Conservation (phyloP, 768 basidiomycete species). For the Pluteus cervinus region DNA sequence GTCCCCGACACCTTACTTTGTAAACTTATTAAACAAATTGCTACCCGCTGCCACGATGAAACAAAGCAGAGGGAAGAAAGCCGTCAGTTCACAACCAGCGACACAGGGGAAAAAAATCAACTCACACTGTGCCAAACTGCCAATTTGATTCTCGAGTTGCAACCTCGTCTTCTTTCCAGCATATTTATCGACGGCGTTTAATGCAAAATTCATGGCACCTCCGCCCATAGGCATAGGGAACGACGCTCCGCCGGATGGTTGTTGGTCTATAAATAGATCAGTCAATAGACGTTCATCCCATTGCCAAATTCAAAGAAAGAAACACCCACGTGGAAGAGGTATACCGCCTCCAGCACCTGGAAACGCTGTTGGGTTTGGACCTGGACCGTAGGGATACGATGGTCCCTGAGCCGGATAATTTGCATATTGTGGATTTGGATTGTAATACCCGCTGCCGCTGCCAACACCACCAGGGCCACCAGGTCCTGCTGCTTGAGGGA, state of each 20-base stretch:
- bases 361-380: too few species aligned
- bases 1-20: conserved; percentile 18
- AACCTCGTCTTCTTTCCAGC: conserved; percentile 44
- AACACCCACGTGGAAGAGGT: too few species aligned
- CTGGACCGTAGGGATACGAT: too few species aligned
- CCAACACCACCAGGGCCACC: too few species aligned
- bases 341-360: too few species aligned
- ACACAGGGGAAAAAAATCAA: conserved; percentile 13
- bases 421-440: too few species aligned
- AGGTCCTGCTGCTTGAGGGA: conserved; percentile 18
- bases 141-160: conserved; percentile 43
- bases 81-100: conserved; percentile 2
- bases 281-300: too few species aligned
- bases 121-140: conserved; percentile 47
- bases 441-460: too few species aligned
- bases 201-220: conserved; percentile 34
- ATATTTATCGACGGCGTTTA: conserved; percentile 48
- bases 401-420: too few species aligned
- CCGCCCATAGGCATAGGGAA: conserved; percentile 22
- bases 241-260: too few species aligned
- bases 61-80: conserved; percentile 7
- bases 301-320: too few species aligned
- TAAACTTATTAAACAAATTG: conserved; percentile 43
- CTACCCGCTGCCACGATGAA: conserved; percentile 34
- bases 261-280: too few species aligned